Percentiles rank a stretch among this genome's conserved stretches.
Conservation (phyloP, 192 early-diverging fungal species). For the Coemansia sp. region DNA sequence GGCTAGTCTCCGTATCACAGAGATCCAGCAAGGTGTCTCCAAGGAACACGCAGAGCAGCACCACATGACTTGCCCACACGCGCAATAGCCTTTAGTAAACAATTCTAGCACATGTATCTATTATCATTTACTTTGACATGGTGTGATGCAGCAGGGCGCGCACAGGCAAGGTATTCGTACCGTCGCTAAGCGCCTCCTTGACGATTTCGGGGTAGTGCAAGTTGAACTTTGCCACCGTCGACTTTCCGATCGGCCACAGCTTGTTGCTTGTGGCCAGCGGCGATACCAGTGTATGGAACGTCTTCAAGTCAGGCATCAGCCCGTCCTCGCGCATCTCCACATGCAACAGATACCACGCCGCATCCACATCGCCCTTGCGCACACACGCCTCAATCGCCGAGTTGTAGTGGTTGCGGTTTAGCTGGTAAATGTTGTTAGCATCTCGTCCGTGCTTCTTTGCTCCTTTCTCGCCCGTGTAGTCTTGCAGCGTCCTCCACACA, state of each 20-base stretch:
- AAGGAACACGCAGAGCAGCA: neutral
- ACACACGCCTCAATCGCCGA: slow-evolving; percentile 43
- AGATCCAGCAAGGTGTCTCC: neutral
- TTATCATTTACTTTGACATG: neutral
- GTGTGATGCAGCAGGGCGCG: slow-evolving; percentile 22
- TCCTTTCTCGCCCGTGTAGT: slow-evolving; percentile 4
- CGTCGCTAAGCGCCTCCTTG: slow-evolving; percentile 17
- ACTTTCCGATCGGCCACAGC: slow-evolving; percentile 47
- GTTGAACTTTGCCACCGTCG: slow-evolving; percentile 35
- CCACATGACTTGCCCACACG: neutral
- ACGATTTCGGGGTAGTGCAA: slow-evolving; percentile 25
- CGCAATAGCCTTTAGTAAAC: neutral
- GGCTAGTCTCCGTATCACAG: neutral
- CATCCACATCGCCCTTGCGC: slow-evolving; percentile 38
- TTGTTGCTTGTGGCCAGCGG: slow-evolving; percentile 29
- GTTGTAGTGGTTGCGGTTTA: slow-evolving; percentile 45
- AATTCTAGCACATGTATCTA: neutral
- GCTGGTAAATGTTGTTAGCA: neutral
- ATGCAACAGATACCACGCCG: slow-evolving; percentile 39
- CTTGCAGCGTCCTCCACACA: slow-evolving; percentile 23
- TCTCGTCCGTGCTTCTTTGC: neutral
- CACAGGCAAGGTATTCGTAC: slow-evolving; percentile 24
- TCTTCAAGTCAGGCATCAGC: slow-evolving; percentile 23
- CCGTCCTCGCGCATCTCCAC: slow-evolving; percentile 32
- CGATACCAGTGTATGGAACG: slow-evolving; percentile 39